phyloP scores from a whole-genome alignment of 805 yeast genomes.

The Saturnispora silvae region DNA sequence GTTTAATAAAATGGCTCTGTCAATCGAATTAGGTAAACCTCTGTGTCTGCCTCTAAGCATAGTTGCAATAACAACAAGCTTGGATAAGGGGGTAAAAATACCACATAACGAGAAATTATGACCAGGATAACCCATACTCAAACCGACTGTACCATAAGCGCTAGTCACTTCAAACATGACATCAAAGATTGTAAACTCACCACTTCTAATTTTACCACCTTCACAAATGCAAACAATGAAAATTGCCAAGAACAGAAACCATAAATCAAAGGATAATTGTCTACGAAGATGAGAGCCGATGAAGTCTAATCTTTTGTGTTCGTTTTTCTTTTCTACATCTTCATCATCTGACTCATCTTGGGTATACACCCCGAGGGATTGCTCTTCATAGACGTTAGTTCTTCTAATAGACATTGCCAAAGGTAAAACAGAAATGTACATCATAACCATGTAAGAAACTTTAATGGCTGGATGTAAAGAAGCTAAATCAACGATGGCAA shows the following conservation, averaged over 20 bases:
- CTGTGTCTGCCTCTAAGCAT: slow-evolving; percentile 94
- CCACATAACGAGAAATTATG: slow-evolving; percentile 61
- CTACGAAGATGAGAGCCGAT: slow-evolving; percentile 82
- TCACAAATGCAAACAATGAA: slow-evolving; percentile 85
- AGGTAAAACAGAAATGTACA: slow-evolving; percentile 96
- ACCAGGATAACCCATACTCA: slow-evolving; percentile 74
- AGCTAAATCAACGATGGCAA: slow-evolving; percentile 60
- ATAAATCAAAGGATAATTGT: slow-evolving; percentile 86
- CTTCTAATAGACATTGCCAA: slow-evolving; percentile 92
- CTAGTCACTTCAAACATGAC: slow-evolving; percentile 81
- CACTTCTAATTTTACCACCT: slow-evolving; percentile 44
- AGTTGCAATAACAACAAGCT: slow-evolving; percentile 77
- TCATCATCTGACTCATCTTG: slow-evolving; percentile 24
- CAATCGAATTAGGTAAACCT: slow-evolving; percentile 88
- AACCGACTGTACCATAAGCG: slow-evolving; percentile 95
- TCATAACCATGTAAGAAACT: slow-evolving; percentile 90
- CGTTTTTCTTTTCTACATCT: slow-evolving; percentile 23
- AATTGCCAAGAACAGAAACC: slow-evolving; percentile 84
- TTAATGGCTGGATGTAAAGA: slow-evolving; percentile 81
- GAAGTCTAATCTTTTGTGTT: slow-evolving; percentile 43
- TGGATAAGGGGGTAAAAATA: slow-evolving; percentile 62
- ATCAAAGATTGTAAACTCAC: slow-evolving; percentile 55
- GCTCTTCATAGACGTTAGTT: slow-evolving; percentile 97
- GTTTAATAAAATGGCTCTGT: slow-evolving; percentile 86
- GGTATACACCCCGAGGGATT: slow-evolving; percentile 79